Conservation (phyloP, 257 asterid species). For the Solanum arcanum region DNA sequence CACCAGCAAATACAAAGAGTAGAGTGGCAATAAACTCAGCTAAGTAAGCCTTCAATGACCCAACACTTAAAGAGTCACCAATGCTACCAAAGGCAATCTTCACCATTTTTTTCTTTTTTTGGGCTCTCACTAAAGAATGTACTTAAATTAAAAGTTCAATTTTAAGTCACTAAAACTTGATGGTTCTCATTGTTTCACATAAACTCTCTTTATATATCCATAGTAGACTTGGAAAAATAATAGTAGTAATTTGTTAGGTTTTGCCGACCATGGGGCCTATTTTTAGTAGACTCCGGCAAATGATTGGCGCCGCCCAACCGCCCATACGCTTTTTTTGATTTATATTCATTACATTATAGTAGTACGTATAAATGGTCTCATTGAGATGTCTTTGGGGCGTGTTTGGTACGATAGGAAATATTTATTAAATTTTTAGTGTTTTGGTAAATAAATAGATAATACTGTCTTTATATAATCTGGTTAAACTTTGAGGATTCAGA, state of each 20-base stretch:
- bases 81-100: conserved; percentile 51
- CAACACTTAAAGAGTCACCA: conserved; percentile 50
- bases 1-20: conserved; percentile 76
- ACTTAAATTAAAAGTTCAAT: not conserved
- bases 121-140: not conserved
- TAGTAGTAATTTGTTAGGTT: conserved; percentile 1
- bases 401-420: not conserved
- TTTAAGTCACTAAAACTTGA: not conserved
- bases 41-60: conserved; percentile 37
- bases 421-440: not conserved
- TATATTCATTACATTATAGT: not conserved
- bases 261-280: conserved; percentile 44
- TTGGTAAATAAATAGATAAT: not conserved
- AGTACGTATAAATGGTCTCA: not conserved
- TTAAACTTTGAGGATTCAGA: not conserved
- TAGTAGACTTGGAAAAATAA: not conserved
- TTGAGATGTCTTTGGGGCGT: not conserved
- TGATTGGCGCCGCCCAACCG: conserved; percentile 66
- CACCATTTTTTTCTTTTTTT: conserved; percentile 27
- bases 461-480: not conserved
- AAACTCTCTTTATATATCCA: conserved; percentile 26
- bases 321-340: not conserved
- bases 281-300: conserved; percentile 4
- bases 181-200: not conserved
- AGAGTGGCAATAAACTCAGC: conserved; percentile 69